A percentile compares a stretch with the other conserved stretches of the same genome.
phyloP scores from a whole-genome alignment of 768 basidiomycete species.

The Lyophyllum shimeji region DNA sequence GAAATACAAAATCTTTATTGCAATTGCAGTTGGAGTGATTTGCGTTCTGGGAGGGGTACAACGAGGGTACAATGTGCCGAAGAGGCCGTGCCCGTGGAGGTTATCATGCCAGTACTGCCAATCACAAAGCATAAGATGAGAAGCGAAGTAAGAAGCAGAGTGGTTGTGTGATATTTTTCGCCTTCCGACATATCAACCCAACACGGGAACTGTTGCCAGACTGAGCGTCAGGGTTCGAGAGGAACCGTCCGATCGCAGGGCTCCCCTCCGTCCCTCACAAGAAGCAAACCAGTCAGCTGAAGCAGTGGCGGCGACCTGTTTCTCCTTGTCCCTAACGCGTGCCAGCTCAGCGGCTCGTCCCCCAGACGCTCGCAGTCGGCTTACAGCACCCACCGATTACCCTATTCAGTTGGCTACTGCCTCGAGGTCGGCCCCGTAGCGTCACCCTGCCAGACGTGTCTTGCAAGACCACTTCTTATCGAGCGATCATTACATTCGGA shows the following conservation, averaged over 20 bases:
- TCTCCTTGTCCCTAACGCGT: not conserved
- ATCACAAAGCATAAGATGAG: conserved; percentile 5
- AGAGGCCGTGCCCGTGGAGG: not conserved
- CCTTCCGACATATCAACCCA: conserved; percentile 16
- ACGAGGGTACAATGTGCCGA: not conserved
- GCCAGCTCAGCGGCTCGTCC: conserved; percentile 5
- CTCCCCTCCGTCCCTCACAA: conserved; percentile 5
- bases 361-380: conserved; percentile 1
- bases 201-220: conserved; percentile 12
- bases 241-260: conserved; percentile 10
- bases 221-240: conserved; percentile 8
- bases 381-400: conserved; percentile 5
- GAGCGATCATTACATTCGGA: not conserved
- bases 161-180: conserved; percentile 4
- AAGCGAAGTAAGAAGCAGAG: conserved; percentile 2
- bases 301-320: conserved; percentile 12
- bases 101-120: not conserved
- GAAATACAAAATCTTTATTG: not conserved
- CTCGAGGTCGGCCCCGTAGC: conserved; percentile 10
- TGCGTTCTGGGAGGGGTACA: not conserved
- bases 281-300: conserved; percentile 12
- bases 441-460: not conserved
- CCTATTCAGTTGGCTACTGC: not conserved
- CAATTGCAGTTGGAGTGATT: too few species aligned
- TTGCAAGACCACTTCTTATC: conserved; percentile 2